Conservation (phyloP, 2,329 filamentous ascomycete genomes). For the Fusarium brevicatenulatum region DNA sequence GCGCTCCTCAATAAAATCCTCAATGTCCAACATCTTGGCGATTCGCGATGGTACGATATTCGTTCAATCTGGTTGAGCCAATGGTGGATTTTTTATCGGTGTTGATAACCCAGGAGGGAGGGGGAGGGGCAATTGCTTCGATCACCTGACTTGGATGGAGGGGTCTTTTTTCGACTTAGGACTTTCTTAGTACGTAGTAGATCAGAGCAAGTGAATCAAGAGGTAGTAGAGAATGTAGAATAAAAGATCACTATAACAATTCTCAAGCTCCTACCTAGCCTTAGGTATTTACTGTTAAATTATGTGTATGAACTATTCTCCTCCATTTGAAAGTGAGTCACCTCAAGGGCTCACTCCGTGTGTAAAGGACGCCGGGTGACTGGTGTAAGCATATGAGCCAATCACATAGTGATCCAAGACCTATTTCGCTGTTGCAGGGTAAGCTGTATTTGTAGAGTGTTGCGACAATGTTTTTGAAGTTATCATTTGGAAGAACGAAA, state of each 20-base stretch:
- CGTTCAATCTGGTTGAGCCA: constrained; percentile 21
- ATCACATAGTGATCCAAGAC: neutral
- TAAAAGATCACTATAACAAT: neutral
- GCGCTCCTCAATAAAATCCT: constrained; percentile 84
- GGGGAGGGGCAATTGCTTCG: constrained; percentile 40
- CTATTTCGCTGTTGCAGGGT: neutral
- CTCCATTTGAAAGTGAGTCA: neutral
- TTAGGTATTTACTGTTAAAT: neutral
- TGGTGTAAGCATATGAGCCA: neutral
- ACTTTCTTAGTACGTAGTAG: neutral
- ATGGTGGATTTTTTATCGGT: constrained; percentile 39
- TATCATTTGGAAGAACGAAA: neutral
- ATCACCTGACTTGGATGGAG: constrained; percentile 42
- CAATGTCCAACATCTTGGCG: constrained; percentile 75
- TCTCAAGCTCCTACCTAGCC: neutral
- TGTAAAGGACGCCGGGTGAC: neutral
- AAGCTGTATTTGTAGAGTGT: neutral
- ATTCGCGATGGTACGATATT: constrained; percentile 32
- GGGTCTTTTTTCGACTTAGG: constrained; percentile 8
- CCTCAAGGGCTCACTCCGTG: neutral
- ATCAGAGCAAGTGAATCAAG: neutral
- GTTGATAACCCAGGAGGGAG: constrained; percentile 41
- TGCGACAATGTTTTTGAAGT: neutral
- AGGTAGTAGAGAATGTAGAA: neutral
- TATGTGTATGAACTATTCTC: no score